Percentiles rank a stretch among this genome's conserved stretches.
Evolutionary conservation across 2,329 filamentous ascomycete species (phyloP).

Genomic region (Penicillium sumatraense): DNA sequence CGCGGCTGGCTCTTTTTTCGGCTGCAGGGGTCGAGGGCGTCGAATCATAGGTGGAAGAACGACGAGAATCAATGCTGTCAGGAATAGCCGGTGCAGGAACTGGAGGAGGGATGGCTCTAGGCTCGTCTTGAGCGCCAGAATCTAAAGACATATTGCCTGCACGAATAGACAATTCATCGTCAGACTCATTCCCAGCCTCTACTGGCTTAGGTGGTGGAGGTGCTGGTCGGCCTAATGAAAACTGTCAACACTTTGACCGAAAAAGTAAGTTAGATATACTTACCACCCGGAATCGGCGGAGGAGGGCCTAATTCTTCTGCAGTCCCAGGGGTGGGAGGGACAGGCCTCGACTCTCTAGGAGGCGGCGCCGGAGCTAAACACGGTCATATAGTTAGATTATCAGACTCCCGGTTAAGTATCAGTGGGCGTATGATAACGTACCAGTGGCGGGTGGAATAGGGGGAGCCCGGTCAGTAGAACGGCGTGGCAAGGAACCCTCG

Average conservation of each 20-base stretch:
- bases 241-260: conserved; percentile 28
- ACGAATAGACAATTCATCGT: conserved; percentile 76
- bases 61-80: conserved; percentile 45
- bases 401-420: background rate
- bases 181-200: conserved; percentile 81
- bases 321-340: conserved; percentile 41
- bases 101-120: conserved; percentile 51
- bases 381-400: conserved; percentile 36
- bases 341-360: conserved; percentile 42
- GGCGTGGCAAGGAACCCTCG: conserved; percentile 37
- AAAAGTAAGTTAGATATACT: conserved; percentile 39
- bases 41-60: conserved; percentile 46
- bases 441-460: conserved; percentile 55
- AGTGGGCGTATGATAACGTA: conserved; percentile 40
- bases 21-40: conserved; percentile 44
- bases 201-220: conserved; percentile 59
- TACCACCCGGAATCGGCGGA: conserved; percentile 58
- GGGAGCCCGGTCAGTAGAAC: conserved; percentile 48
- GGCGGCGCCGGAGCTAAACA: conserved; percentile 52
- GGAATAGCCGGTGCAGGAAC: conserved; percentile 50
- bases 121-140: conserved; percentile 46
- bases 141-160: conserved; percentile 50
- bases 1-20: conserved; percentile 50
- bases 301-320: conserved; percentile 40
- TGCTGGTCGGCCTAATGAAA: conserved; percentile 63